Evolutionary conservation across 495 filamentous ascomycete genomes (phyloP), one percentile per base, ranked within the genome.

Genomic region (Entonaema liquescens): DNA sequence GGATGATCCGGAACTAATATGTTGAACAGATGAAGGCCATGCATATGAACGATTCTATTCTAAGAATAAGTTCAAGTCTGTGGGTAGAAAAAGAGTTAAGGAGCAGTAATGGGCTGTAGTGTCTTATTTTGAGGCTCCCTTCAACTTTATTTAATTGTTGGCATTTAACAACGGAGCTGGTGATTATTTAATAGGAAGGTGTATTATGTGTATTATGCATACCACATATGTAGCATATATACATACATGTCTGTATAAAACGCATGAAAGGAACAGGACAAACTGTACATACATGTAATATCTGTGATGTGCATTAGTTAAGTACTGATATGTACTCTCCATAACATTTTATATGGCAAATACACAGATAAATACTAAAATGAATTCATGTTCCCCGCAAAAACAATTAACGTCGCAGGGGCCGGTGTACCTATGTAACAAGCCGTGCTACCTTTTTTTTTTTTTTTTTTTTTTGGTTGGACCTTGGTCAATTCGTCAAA

Each of bases 401-500:
- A 65, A 63, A 53, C 42, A 54, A 58, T 59, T 40, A 59, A 44
- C 33, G 17, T 23, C 36, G 60, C 38, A 56, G 59, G 60, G 60
- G 26, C 53, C 26, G 36, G 12, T 5, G 9, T 58, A n/a, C n/a
- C n/a, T n/a, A n/a, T n/a, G n/a, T 17, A 36, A 52, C 44, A 55
- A 59, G 49, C 59, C 54, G 50, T 44, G 31, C 55, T 66, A 71
- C 35, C 35, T 36, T 56, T 49, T 49, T 65, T 59, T 57, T 50
- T 13, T 29, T 55, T 63, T 36, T 33, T n/a, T 38, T 55, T 38
- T 35, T 53, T 40, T 35, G 25, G 5, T 59, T 63, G 23, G 52
- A 58, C 35, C 5, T 57, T 38, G 42, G 54, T 47, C 67, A 62
- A 71, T 59, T 67, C 15, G 21, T 49, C 35, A 19, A 72, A 72